phyloP scores from a whole-genome alignment of 2,329 filamentous ascomycete species.

The Aspergillus sp. region DNA sequence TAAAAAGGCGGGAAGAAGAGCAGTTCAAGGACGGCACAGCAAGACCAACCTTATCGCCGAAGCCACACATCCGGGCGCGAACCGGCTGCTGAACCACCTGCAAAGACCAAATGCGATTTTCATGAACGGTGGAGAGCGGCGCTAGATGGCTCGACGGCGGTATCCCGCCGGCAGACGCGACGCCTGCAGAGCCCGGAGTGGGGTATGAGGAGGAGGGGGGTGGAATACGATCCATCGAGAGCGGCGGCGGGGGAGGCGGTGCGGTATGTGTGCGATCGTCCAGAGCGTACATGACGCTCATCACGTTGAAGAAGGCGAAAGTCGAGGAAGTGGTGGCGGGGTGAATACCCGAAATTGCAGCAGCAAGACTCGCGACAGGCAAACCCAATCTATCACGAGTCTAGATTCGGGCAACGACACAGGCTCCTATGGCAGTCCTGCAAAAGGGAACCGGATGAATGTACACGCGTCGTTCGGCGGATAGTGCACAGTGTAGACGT shows the following conservation, averaged over 20 bases:
- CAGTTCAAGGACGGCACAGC: neutral
- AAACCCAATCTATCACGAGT: slow-evolving; percentile 4
- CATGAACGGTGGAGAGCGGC: slow-evolving; percentile 43
- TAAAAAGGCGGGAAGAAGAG: neutral
- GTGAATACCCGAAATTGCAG: slow-evolving; percentile 14
- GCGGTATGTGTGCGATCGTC: slow-evolving; percentile 41
- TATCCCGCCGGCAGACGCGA: slow-evolving; percentile 32
- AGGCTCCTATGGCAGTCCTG: neutral
- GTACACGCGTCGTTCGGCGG: slow-evolving; percentile 7
- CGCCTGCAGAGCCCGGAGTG: slow-evolving; percentile 35
- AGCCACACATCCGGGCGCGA: slow-evolving; percentile 96
- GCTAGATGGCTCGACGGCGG: slow-evolving; percentile 39
- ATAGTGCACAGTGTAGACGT: slow-evolving; percentile 6
- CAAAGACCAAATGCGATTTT: slow-evolving; percentile 59
- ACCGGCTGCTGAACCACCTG: slow-evolving; percentile 87
- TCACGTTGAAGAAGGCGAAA: neutral
- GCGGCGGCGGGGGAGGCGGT: slow-evolving; percentile 39
- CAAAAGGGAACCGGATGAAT: neutral
- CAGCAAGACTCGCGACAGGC: slow-evolving; percentile 11
- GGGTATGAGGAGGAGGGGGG: slow-evolving; percentile 39
- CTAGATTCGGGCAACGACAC: slow-evolving; percentile 6
- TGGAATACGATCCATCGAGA: slow-evolving; percentile 45
- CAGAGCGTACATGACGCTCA: slow-evolving; percentile 38
- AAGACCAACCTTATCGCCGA: slow-evolving; percentile 85
- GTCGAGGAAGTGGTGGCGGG: slow-evolving; percentile 16